These are phyloP conservation scores for Cyclostephanos tholiformis DNA, from an alignment of 108 stramenopile genomes.

Conservation along the genomic window DNA sequence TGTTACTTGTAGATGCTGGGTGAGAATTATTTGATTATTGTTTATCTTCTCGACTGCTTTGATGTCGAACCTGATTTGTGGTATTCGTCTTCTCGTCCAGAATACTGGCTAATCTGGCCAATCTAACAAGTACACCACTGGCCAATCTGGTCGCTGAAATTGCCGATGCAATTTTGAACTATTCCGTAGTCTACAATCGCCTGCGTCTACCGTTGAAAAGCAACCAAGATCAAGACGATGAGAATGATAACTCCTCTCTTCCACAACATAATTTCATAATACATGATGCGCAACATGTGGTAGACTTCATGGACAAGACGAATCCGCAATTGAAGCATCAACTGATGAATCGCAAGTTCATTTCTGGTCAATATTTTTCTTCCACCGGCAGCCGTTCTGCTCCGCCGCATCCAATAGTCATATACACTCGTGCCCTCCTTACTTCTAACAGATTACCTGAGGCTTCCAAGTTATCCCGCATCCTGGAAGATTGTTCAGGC, in stretches of 20 bases:
- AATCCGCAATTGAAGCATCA: constrained; percentile 33
- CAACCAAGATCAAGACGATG: neutral
- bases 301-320: constrained; percentile 26
- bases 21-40: constrained; percentile 10
- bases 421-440: constrained; percentile 29
- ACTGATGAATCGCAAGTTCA: constrained; percentile 17
- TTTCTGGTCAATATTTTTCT: constrained; percentile 9
- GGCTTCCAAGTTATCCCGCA: constrained; percentile 23
- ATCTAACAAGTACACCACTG: constrained; percentile 15
- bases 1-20: constrained; percentile 30
- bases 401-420: constrained; percentile 32
- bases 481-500: constrained; percentile 34
- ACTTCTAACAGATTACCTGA: constrained; percentile 6
- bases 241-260: constrained; percentile 3
- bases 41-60: neutral
- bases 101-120: constrained; percentile 31
- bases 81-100: constrained; percentile 8
- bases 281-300: constrained; percentile 32
- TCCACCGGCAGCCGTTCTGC: neutral
- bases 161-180: constrained; percentile 38
- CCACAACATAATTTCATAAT: neutral
- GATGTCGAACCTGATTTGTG: neutral
- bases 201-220: neutral
- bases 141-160: constrained; percentile 31
- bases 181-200: constrained; percentile 40